Conservation (phyloP, 1,139 yeast species). For the Chernovozyma aurita region DNA sequence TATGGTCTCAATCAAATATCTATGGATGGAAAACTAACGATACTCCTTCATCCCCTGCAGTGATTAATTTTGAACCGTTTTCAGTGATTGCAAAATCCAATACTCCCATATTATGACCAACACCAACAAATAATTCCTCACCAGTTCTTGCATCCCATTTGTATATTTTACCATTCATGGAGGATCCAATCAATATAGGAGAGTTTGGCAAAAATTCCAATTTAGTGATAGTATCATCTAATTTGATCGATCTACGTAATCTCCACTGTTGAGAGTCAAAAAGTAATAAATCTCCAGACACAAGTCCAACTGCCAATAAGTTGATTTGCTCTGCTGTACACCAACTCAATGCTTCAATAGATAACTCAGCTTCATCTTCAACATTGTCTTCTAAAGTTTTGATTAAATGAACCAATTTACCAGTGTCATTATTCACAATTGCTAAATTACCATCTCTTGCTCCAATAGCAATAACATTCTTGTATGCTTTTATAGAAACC, state of each 20-base stretch:
- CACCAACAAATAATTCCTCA: constrained; percentile 65
- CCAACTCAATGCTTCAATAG: constrained; percentile 87
- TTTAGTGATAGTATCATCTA: constrained; percentile 82
- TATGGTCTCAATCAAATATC: no score
- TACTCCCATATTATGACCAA: constrained; percentile 93
- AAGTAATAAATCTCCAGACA: constrained; percentile 76
- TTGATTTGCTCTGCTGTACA: constrained; percentile 54
- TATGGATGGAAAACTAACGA: constrained; percentile 56
- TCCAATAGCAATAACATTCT: constrained; percentile 64
- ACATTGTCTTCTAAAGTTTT: constrained; percentile 59
- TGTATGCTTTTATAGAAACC: constrained; percentile 59
- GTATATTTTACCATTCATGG: constrained; percentile 81
- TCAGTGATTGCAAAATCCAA: constrained; percentile 69
- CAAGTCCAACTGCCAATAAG: constrained; percentile 78
- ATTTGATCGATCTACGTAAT: constrained; percentile 63
- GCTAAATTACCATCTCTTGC: constrained; percentile 83
- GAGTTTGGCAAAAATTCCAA: constrained; percentile 56
- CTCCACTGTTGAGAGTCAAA: constrained; percentile 88
- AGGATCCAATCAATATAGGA: constrained; percentile 63
- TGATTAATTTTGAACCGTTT: constrained; percentile 65
- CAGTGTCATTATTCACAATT: constrained; percentile 68
- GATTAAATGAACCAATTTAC: constrained; percentile 63
- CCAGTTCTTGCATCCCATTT: constrained; percentile 92
- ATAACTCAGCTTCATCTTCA: constrained; percentile 67
- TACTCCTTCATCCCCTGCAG: constrained; percentile 99